phyloP scores from a whole-genome alignment of 768 basidiomycete species.

The Boletus reticulatus region DNA sequence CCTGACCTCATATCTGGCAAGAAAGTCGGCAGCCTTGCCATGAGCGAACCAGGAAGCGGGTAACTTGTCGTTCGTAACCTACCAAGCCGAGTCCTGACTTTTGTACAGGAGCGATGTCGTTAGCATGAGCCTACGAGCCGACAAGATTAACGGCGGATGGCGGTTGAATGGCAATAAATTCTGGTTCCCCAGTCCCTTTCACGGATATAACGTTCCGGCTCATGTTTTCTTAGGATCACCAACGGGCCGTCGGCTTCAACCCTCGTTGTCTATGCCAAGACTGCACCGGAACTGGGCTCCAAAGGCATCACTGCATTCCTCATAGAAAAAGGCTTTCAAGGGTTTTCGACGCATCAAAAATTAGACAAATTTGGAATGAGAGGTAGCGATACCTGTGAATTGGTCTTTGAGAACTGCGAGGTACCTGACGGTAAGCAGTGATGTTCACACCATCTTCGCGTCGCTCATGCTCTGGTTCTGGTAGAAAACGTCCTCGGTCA shows the following conservation, averaged over 20 bases:
- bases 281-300: slow-evolving; percentile 68
- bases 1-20: slow-evolving; percentile 75
- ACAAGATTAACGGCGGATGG: slow-evolving; percentile 75
- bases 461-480: background rate
- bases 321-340: slow-evolving; percentile 76
- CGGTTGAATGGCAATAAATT: slow-evolving; percentile 88
- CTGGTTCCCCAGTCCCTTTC: slow-evolving; percentile 51
- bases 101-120: slow-evolving; percentile 75
- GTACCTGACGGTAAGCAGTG: slow-evolving; percentile 74
- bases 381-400: slow-evolving; percentile 91
- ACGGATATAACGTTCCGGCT: background rate
- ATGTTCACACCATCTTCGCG: background rate
- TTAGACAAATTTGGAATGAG: slow-evolving; percentile 97
- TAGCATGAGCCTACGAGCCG: slow-evolving; percentile 84
- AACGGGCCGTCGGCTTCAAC: slow-evolving; percentile 92
- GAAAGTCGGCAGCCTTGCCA: slow-evolving; percentile 88
- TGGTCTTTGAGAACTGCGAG: slow-evolving; percentile 88
- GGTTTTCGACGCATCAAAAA: slow-evolving; percentile 88
- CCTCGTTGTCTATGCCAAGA: slow-evolving; percentile 91
- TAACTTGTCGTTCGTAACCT: slow-evolving; percentile 3
- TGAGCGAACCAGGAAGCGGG: slow-evolving; percentile 91
- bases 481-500: slow-evolving; percentile 82
- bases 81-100: background rate
- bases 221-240: slow-evolving; percentile 68
- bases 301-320: slow-evolving; percentile 94